These are phyloP conservation scores for Trichomonas vaginalis DNA, from an alignment of 208 protist genomes.

Conservation along the genomic window DNA sequence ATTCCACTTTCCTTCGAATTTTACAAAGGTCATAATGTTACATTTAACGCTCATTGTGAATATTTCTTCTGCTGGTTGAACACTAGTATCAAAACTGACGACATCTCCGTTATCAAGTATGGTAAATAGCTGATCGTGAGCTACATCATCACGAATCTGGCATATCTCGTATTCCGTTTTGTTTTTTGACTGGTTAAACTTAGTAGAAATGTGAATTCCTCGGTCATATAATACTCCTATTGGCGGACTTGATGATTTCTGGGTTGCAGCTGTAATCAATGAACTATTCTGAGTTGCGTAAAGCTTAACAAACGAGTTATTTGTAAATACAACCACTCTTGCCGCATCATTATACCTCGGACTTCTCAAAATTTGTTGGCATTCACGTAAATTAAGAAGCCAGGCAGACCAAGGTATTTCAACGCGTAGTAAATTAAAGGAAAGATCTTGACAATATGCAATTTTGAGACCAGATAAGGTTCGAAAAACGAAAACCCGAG, in stretches of 20 bases:
- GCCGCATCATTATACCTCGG: neutral
- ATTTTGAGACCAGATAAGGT: neutral
- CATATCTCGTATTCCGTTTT: neutral
- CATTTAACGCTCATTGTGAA: neutral
- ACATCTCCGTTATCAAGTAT: neutral
- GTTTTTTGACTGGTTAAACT: neutral
- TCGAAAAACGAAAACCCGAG: neutral
- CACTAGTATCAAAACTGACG: neutral
- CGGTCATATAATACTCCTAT: neutral
- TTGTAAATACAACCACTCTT: neutral
- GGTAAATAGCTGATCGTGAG: neutral
- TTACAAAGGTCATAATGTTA: neutral
- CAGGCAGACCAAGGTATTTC: neutral
- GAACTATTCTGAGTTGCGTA: neutral
- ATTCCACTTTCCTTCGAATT: neutral
- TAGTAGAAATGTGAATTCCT: neutral
- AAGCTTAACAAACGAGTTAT: neutral
- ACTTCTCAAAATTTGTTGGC: neutral
- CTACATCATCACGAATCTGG: neutral
- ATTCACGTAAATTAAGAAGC: neutral
- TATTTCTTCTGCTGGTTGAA: neutral
- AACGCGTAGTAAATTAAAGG: neutral
- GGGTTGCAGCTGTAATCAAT: neutral
- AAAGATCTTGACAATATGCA: neutral
- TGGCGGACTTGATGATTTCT: neutral